Conservation (phyloP, 352 stramenopile species). For the Phytophthora gonapodyides region DNA sequence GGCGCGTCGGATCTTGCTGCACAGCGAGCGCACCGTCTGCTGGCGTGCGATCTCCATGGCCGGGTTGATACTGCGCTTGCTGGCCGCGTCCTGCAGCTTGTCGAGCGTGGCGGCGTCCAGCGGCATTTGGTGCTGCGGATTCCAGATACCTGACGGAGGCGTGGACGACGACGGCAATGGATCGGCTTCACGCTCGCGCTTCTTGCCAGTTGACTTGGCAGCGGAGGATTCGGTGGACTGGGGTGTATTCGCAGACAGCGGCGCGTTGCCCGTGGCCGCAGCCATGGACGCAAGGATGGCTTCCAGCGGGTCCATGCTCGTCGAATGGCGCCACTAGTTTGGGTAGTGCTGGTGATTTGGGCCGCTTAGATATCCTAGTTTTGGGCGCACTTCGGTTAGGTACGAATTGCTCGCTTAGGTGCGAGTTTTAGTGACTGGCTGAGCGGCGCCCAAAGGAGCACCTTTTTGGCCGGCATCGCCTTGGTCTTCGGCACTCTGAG, state of each 20-base stretch:
- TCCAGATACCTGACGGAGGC: slow-evolving; percentile 48
- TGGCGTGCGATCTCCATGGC: slow-evolving; percentile 72
- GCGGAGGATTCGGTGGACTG: background rate
- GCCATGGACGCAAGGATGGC: slow-evolving; percentile 86
- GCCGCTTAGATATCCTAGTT: too few relatives aligned
- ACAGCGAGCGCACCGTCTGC: slow-evolving; percentile 68
- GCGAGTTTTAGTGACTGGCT: background rate
- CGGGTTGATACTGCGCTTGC: slow-evolving; percentile 36
- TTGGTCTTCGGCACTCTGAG: slow-evolving; percentile 53
- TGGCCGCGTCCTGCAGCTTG: slow-evolving; percentile 20
- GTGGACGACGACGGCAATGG: slow-evolving; percentile 7
- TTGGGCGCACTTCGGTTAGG: too few relatives aligned
- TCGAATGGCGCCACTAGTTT: too few relatives aligned
- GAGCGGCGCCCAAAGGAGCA: too few relatives aligned
- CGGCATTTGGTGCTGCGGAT: slow-evolving; percentile 46
- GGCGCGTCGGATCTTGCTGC: slow-evolving; percentile 65
- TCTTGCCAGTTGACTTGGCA: slow-evolving; percentile 23
- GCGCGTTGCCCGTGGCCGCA: slow-evolving; percentile 68
- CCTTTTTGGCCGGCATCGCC: too few relatives aligned
- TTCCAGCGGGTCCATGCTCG: slow-evolving; percentile 53
- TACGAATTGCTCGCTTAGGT: too few relatives aligned
- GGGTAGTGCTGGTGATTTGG: too few relatives aligned
- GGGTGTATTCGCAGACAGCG: background rate
- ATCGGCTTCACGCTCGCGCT: slow-evolving; percentile 33
- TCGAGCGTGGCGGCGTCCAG: slow-evolving; percentile 26